Evolutionary conservation across 2,329 filamentous ascomycete genomes (phyloP), one percentile per base, ranked within the genome.

Genomic region (Microascus cirrosus): DNA sequence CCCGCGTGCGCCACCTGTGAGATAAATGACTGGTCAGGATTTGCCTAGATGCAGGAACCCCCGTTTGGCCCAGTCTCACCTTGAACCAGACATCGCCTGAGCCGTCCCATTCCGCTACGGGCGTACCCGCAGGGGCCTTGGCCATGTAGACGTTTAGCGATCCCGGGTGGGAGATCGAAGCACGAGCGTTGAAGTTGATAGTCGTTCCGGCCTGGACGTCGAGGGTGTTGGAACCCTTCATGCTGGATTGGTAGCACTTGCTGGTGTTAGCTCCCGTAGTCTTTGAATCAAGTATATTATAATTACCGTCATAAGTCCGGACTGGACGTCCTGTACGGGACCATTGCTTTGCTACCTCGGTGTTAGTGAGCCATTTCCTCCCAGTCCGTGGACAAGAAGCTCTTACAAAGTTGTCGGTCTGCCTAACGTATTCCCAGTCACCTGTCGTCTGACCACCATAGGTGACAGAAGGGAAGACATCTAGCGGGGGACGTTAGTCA

Each of bases 401-500:
- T 22, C 56, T 58, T 53, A 58, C 56, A 42, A 32, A 78, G 67
- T 79, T 79, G 54, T 73, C 71, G 11, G 76, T 78, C 62, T 74
- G 73, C 25, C 76, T 70, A 53, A 78, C 72, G 50, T 73, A 70
- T 53, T 73, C 70, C 77, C 77, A 79, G 64, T 77, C 74, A 52
- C 57, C 61, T 0, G 70, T 70, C 54, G 65, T 63, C 24, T 60
- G 61, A 42, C 69, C 64, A 45, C 65, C 63, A 8, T 69, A 67
- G 45, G 67, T 64, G n/a, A 74, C 66, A 55, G 69, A 70, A 11
- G 73, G 73, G 65, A 76, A 75, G 52, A 69, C 71, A 60, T 76
- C 74, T 75, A 22, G 10, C 4, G 6, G 2, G 20, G 22, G 8
- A 18, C 60, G 52, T 62, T 51, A 61, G 59, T 56, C 36, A 56